These are phyloP conservation scores for Anthracocystis panici-leucophaei DNA, from an alignment of 1,284 basidiomycete genomes.

Conservation along the genomic window DNA sequence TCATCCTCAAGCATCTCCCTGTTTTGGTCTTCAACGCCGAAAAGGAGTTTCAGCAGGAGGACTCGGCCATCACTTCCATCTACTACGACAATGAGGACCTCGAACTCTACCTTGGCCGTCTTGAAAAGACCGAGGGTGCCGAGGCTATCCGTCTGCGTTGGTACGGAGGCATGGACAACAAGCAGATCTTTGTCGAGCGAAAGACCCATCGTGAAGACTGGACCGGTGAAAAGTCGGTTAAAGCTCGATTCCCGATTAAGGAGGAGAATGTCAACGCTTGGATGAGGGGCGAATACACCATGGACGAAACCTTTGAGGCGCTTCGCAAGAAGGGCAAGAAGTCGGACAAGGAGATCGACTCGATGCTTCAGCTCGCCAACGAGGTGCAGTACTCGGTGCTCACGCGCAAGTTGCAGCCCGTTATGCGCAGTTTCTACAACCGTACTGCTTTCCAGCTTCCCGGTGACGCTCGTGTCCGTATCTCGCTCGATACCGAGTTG, in stretches of 20 bases:
- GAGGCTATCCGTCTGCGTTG: slow-evolving; percentile 95
- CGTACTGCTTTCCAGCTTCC: slow-evolving; percentile 98
- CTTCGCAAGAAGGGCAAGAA: slow-evolving; percentile 93
- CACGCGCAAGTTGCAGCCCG: slow-evolving; percentile 82
- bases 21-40: slow-evolving; percentile 89
- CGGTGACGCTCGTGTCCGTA: slow-evolving; percentile 95
- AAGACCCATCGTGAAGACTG: slow-evolving; percentile 99
- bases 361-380: slow-evolving; percentile 94
- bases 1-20: slow-evolving; percentile 86
- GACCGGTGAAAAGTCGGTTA: slow-evolving; percentile 99
- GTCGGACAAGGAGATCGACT: slow-evolving; percentile 89
- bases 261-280: slow-evolving; percentile 95
- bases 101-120: slow-evolving; percentile 94
- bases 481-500: slow-evolving; percentile 96
- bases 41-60: slow-evolving; percentile 90
- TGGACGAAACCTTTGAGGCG: slow-evolving; percentile 93
- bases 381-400: slow-evolving; percentile 94
- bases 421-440: slow-evolving; percentile 99
- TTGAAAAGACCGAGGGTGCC: slow-evolving; percentile 98
- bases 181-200: slow-evolving; percentile 94
- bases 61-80: slow-evolving; percentile 86
- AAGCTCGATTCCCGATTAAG: slow-evolving; percentile 96
- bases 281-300: slow-evolving; percentile 87
- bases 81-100: slow-evolving; percentile 96
- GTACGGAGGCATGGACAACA: slow-evolving; percentile 88